Evolutionary conservation across 148 eudicot species (phyloP), one percentile per base, ranked within the genome.

Genomic region (Bassia scoparia): DNA sequence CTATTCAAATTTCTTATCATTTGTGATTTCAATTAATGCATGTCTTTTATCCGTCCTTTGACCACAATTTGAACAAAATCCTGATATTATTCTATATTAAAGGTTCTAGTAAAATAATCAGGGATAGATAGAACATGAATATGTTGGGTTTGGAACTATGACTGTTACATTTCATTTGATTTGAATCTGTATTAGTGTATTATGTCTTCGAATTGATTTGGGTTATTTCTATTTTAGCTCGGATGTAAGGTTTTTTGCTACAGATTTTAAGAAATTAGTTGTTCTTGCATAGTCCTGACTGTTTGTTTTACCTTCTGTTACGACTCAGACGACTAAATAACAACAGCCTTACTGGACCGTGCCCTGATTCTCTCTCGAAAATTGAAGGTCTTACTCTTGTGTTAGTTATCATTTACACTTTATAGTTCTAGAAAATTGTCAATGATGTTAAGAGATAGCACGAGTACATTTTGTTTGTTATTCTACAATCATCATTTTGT

Each of bases 281-380:
- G 7, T 0, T 38, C 15, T 24, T 23, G 3, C 21, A 30, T 23
- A 43, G 7, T 20, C 48, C 59, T 15, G 58, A 54, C 4, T 3
- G 18, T 58, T 37, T 74, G 27, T 64, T 69, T 68, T 61, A 33
- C 37, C 4, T 70, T 69, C 55, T 62, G 76, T 79, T 80, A 81
- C 78, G 79, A 80, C 68, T 66, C 90, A 93, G 98, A 88, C 89
- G 92, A 74, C 76, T 93, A 16, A 93, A 87, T 83, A 93, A 90
- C 89, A 93, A 93, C 74, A 93, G 92, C 82, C 90, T 93, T 64
- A 80, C 81, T 34, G 98, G 98, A 83, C 70, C 86, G 3, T 83
- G 79, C 67, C 86, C 86, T 21, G 85, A 84, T 56, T 84, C 97
- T 70, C 84, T 93, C 30, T 81, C 92, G 8, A 63, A 75, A 56